Conservation (phyloP, 768 basidiomycete genomes). For the Lactarius psammicola region DNA sequence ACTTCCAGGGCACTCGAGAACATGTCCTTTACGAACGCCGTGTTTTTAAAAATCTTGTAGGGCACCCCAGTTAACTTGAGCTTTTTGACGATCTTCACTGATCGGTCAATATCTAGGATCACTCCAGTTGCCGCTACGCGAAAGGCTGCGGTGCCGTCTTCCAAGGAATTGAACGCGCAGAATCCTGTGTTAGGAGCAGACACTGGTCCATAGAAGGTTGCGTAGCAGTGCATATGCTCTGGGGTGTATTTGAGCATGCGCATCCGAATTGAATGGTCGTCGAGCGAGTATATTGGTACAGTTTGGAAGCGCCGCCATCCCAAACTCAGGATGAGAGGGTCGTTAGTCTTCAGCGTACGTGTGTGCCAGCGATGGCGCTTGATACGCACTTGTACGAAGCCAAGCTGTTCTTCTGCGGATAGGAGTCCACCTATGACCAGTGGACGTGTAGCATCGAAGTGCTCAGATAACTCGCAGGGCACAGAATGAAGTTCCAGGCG, state of each 20-base stretch:
- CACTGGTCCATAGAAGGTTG: conserved; percentile 95
- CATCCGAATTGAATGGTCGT: conserved; percentile 98
- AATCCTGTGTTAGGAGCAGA: conserved; percentile 93
- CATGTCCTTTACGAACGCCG: conserved; percentile 98
- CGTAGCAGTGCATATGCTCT: conserved; percentile 99
- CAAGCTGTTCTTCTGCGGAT: conserved; percentile 87
- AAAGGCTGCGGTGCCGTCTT: conserved; percentile 69
- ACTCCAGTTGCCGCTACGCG: conserved; percentile 92
- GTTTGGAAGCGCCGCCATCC: conserved; percentile 98
- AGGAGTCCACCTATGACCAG: conserved; percentile 91
- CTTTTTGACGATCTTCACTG: conserved; percentile 97
- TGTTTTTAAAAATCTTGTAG: conserved; percentile 99
- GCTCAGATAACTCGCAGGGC: conserved; percentile 87
- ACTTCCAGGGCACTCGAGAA: conserved; percentile 91
- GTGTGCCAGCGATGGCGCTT: conserved; percentile 95
- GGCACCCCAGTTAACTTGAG: conserved; percentile 94
- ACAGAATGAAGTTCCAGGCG: conserved; percentile 84
- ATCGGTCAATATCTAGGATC: conserved; percentile 88
- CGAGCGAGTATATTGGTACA: conserved; percentile 91
- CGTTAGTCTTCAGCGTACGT: conserved; percentile 92
- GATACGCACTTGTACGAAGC: conserved; percentile 91
- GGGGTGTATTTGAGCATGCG: conserved; percentile 99
- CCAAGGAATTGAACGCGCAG: conserved; percentile 91
- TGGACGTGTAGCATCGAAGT: conserved; percentile 91
- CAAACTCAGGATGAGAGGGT: conserved; percentile 94